Percentiles rank a stretch among this genome's conserved stretches.
Evolutionary conservation across 768 basidiomycete species (phyloP).

Genomic region (Gautieria morchelliformis): DNA sequence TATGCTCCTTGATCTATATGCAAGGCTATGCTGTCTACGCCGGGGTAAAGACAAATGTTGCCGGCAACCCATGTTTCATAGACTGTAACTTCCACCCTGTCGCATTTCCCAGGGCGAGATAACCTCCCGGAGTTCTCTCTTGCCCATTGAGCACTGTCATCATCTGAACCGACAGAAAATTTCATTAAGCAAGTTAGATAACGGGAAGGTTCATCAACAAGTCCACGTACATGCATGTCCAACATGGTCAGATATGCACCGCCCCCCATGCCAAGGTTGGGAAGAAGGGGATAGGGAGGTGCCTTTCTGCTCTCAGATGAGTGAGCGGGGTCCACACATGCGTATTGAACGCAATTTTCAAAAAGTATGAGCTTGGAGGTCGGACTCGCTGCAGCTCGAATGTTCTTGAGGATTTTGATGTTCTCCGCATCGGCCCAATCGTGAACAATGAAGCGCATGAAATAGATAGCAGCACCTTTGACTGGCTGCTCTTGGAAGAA

Average conservation of each 20-base stretch:
- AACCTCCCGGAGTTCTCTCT: conserved; percentile 60
- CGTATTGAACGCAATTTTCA: conserved; percentile 14
- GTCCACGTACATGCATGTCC: conserved; percentile 68
- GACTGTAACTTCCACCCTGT: no score
- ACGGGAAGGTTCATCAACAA: conserved; percentile 4
- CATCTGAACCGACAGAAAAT: conserved; percentile 40
- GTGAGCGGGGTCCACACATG: conserved; percentile 7
- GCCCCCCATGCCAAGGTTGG: conserved; percentile 67
- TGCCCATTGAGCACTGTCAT: conserved; percentile 58
- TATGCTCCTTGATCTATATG: no score
- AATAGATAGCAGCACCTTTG: no score
- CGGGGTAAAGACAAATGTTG: no score
- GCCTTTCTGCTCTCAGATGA: conserved; percentile 16
- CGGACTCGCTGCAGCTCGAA: conserved; percentile 18
- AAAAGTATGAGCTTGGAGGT: conserved; percentile 20
- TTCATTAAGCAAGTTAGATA: neutral
- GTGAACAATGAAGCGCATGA: conserved; percentile 22
- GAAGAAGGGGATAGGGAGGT: conserved; percentile 49
- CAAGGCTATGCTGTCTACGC: no score
- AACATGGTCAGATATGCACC: no score
- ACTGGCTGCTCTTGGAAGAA: conserved; percentile 21
- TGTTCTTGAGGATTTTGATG: conserved; percentile 14
- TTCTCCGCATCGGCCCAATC: conserved; percentile 22
- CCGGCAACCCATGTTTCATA: no score
- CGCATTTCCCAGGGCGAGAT: conserved; percentile 43